Conservation (phyloP, 1,284 basidiomycete species). For the Malassezia restricta region DNA sequence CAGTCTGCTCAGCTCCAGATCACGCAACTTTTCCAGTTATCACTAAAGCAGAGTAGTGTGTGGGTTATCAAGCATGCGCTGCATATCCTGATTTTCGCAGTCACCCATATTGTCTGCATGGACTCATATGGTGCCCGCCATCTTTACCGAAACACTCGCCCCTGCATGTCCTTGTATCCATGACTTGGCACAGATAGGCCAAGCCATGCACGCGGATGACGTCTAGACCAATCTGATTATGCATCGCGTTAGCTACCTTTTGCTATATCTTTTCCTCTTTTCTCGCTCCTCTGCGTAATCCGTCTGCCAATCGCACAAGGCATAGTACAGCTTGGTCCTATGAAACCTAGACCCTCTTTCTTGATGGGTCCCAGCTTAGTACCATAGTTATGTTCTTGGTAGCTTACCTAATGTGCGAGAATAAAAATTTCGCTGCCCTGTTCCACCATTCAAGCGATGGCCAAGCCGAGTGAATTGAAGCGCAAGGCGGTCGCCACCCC, state of each 20-base stretch:
- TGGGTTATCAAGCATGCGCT: not conserved
- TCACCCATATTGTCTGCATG: too few relatives aligned
- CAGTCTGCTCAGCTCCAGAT: not conserved
- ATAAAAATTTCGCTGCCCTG: not conserved
- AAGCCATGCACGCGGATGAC: not conserved
- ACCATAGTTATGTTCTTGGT: too few relatives aligned
- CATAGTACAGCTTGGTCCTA: not conserved
- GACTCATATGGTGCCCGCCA: too few relatives aligned
- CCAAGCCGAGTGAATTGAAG: not conserved
- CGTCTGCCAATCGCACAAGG: not conserved
- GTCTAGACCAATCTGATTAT: not conserved
- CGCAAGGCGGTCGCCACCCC: not conserved
- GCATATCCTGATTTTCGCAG: not conserved
- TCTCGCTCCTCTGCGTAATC: not conserved
- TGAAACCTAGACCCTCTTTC: not conserved
- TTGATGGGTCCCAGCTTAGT: not conserved
- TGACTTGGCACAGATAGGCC: not conserved
- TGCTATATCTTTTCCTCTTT: too few relatives aligned
- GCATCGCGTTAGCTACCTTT: not conserved
- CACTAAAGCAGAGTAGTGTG: not conserved
- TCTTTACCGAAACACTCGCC: too few relatives aligned
- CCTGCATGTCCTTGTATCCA: too few relatives aligned
- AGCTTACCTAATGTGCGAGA: too few relatives aligned
- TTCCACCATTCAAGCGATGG: slow-evolving; percentile 2
- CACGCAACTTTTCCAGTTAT: not conserved